Percentiles rank a stretch among this genome's conserved stretches.
Conservation (phyloP, 1,284 basidiomycete genomes). For the Phellinidium pouzarii region DNA sequence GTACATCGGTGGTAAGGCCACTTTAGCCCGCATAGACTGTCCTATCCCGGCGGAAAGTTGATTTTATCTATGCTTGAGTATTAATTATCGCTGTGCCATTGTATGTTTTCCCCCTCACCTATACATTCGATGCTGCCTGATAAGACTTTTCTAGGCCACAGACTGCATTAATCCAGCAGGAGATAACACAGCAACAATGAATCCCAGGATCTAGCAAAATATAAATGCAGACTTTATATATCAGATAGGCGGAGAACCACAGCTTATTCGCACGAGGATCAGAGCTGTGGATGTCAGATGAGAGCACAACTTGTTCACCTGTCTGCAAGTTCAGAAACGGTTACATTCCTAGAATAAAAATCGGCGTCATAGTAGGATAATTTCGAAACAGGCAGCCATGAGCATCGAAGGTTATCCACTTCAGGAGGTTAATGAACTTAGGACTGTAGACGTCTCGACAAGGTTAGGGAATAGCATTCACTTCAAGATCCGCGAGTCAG, state of each 20-base stretch:
- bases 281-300: neutral
- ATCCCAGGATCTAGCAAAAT: neutral
- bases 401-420: too few species aligned
- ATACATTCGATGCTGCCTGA: too few species aligned
- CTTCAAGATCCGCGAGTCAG: neutral
- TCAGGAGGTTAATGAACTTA: too few species aligned
- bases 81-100: too few species aligned
- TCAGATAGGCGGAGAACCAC: neutral
- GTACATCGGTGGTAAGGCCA: neutral
- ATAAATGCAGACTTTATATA: too few species aligned
- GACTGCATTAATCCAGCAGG: neutral
- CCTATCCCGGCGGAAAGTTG: too few species aligned
- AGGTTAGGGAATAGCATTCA: neutral
- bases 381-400: neutral
- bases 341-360: too few species aligned
- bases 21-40: too few species aligned
- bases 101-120: too few species aligned
- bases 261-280: neutral
- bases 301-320: too few species aligned
- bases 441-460: neutral
- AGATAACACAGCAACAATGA: neutral
- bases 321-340: neutral
- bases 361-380: neutral
- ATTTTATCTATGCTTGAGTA: too few species aligned
- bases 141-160: too few species aligned